Evolutionary conservation across 257 asterid genomes (phyloP).

Genomic region (Plantago major): DNA sequence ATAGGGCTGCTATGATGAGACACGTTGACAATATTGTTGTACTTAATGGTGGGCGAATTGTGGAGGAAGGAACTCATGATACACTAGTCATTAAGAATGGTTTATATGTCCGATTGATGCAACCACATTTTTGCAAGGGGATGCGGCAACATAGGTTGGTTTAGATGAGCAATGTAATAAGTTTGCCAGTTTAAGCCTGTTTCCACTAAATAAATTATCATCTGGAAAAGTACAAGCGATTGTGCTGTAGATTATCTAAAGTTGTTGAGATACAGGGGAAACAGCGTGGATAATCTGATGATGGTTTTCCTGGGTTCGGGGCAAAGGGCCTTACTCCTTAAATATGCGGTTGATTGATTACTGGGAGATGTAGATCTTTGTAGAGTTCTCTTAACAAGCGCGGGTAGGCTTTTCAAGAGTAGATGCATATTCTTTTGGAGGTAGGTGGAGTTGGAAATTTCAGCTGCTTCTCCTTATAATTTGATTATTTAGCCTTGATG

Average conservation of each 20-base stretch:
- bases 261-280: constrained; percentile 14
- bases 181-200: constrained; percentile 10
- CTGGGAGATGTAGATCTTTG: constrained; percentile 27
- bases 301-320: constrained; percentile 14
- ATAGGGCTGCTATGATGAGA: constrained; percentile 98
- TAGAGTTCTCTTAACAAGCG: constrained; percentile 31
- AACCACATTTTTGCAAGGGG: constrained; percentile 94
- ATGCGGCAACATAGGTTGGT: constrained; percentile 78
- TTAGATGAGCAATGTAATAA: constrained; percentile 26
- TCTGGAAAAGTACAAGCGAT: constrained; percentile 13
- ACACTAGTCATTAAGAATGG: constrained; percentile 68
- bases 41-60: constrained; percentile 92
- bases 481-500: constrained; percentile 50
- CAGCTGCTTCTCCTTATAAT: constrained; percentile 47
- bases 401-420: constrained; percentile 32
- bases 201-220: constrained; percentile 10
- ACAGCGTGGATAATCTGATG: neutral
- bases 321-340: constrained; percentile 2
- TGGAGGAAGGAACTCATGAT: constrained; percentile 95
- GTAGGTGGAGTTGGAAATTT: constrained; percentile 35
- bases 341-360: constrained; percentile 12
- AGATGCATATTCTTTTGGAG: constrained; percentile 73
- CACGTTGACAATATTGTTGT: constrained; percentile 96
- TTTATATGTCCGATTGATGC: constrained; percentile 91
- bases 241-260: constrained; percentile 5